Evolutionary conservation across 169 alveolate species (phyloP).

Genomic region (Babesia microti): DNA sequence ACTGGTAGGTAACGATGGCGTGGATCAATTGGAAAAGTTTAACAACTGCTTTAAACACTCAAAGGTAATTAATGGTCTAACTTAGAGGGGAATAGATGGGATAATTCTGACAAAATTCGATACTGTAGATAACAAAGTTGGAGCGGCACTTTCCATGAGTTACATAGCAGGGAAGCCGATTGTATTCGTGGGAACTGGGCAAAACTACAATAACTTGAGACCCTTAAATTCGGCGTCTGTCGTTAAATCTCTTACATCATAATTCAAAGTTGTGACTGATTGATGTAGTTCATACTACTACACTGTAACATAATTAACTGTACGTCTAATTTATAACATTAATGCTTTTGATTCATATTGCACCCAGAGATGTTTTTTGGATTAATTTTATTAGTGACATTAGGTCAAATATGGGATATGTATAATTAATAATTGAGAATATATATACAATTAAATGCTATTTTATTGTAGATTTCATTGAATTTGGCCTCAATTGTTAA

Average conservation of each 20-base stretch:
- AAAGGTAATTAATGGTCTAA: constrained; percentile 29
- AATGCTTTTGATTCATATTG: too few species aligned
- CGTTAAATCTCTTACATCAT: constrained; percentile 65
- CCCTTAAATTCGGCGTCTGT: constrained; percentile 83
- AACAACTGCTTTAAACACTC: constrained; percentile 84
- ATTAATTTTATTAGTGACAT: too few species aligned
- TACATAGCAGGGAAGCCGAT: constrained; percentile 98
- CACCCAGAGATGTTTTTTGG: too few species aligned
- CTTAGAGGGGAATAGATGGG: constrained; percentile 96
- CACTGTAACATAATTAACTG: too few species aligned
- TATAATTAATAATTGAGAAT: constrained; percentile 8
- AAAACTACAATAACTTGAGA: constrained; percentile 91
- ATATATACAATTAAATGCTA: background rate
- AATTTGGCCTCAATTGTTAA: too few species aligned
- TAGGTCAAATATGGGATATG: too few species aligned
- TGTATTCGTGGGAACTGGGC: constrained; percentile 99
- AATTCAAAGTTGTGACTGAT: background rate
- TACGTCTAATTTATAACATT: too few species aligned
- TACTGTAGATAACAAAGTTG: constrained; percentile 99
- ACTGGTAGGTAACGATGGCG: constrained; percentile 98
- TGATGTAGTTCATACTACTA: background rate
- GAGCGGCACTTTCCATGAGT: constrained; percentile 98
- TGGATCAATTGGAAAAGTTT: constrained; percentile 93
- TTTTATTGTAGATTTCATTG: background rate
- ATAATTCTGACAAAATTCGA: constrained; percentile 96